phyloP scores from a whole-genome alignment of 352 stramenopile genomes.

The Phytopythium helicoides region DNA sequence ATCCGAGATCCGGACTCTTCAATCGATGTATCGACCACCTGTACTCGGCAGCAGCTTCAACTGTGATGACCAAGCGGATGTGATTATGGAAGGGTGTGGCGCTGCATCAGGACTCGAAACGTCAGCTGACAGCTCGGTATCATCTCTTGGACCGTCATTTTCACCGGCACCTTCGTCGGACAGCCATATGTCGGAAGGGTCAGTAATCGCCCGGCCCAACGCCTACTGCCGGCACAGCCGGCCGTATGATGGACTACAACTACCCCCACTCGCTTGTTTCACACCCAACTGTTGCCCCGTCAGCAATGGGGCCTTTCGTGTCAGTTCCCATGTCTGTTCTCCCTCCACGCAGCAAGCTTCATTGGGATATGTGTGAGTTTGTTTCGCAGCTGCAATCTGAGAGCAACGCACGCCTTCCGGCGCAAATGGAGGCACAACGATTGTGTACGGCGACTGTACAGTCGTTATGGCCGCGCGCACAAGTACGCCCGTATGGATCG shows the following conservation, averaged over 20 bases:
- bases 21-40: constrained; percentile 23
- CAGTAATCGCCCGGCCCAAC: constrained; percentile 11
- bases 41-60: constrained; percentile 4
- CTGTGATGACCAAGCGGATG: not conserved
- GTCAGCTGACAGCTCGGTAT: constrained; percentile 4
- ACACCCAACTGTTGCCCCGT: constrained; percentile 27
- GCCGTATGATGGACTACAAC: constrained; percentile 21
- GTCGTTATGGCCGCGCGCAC: constrained; percentile 92
- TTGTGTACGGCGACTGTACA: constrained; percentile 83
- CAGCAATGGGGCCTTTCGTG: constrained; percentile 72
- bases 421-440: constrained; percentile 72
- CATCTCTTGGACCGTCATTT: constrained; percentile 23
- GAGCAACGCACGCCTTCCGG: constrained; percentile 58
- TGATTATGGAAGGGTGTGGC: not conserved
- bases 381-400: constrained; percentile 75
- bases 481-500: constrained; percentile 97
- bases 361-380: constrained; percentile 89
- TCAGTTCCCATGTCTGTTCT: constrained; percentile 83
- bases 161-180: constrained; percentile 32
- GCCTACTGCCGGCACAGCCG: constrained; percentile 5
- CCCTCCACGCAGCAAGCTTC: constrained; percentile 78
- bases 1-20: constrained; percentile 40
- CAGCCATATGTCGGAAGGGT: constrained; percentile 19
- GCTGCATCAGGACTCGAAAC: not conserved
- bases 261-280: constrained; percentile 37